Evolutionary conservation across 805 yeast genomes (phyloP), one percentile per base, ranked within the genome.

Genomic region (Cyberlindnera samutprakarnensis): DNA sequence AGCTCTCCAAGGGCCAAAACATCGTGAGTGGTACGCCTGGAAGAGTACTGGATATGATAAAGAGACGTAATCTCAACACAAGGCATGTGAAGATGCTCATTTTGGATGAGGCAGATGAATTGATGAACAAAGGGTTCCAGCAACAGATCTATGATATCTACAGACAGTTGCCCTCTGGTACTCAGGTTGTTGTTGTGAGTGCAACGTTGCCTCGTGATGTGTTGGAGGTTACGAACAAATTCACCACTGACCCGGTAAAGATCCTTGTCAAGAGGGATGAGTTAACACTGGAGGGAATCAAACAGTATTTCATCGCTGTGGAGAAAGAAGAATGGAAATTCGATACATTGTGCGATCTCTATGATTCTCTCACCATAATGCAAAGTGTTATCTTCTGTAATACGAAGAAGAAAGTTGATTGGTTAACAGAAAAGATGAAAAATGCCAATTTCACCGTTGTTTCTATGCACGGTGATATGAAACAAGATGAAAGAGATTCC

Each of bases 321-420:
- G 96, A 86, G 54, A 76, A 81, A 59, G 98, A 92, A 60, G 81
- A 80, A 43, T 87, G 79, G 85, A 92, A 92, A 65, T 85, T 87
- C 54, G 97, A 90, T 57, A 84, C 95, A 33, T 66, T 92, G 49
- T 83, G 94, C 58, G 98, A 92, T 61, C 66, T 92, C 47, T 92
- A 92, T 66, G 98, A 90, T 64, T 81, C 95, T 35, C 69, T 92
- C 53, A 82, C 96, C 27, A 85, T 92, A 51, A 90, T 97, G 33
- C 98, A 92, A 64, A 94, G 96, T 30, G 97, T 92, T 42, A 92
- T 92, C 33, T 92, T 92, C 72, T 92, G 98, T 67, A 92, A 92
- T 70, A 88, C 97, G 44, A 83, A 90, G 64, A 72, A 80, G 60
- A 90, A 90, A 71, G 98, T 90, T 44, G 95, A 86, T 61, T 83